Evolutionary conservation across 352 stramenopile species (phyloP).

Genomic region (Phytophthora crassamura): DNA sequence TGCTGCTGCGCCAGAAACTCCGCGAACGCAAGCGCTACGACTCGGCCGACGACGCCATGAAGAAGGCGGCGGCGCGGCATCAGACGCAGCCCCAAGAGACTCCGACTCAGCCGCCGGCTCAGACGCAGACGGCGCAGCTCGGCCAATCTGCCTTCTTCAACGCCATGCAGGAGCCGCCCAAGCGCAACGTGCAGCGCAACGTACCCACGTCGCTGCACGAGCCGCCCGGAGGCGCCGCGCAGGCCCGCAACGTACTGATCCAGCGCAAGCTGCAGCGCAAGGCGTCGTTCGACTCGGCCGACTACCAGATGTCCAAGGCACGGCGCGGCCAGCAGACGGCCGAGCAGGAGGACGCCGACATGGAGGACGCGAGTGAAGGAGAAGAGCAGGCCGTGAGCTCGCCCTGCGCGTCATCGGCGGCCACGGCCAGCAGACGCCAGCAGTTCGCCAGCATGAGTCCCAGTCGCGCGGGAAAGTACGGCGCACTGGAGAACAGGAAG

Average conservation of each 20-base stretch:
- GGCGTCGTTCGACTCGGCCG: slow-evolving; percentile 75
- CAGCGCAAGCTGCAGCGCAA: slow-evolving; percentile 79
- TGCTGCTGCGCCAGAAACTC: slow-evolving; percentile 78
- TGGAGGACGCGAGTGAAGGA: slow-evolving; percentile 36
- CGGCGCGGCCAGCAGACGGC: slow-evolving; percentile 7
- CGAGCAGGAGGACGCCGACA: slow-evolving; percentile 32
- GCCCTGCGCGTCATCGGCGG: slow-evolving; percentile 45
- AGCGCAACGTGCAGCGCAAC: slow-evolving; percentile 30
- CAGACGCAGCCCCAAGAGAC: slow-evolving; percentile 10
- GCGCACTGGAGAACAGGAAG: slow-evolving; percentile 37
- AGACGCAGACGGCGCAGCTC: slow-evolving; percentile 27
- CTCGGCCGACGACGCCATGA: slow-evolving; percentile 86
- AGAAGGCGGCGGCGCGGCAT: slow-evolving; percentile 44
- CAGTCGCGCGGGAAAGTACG: slow-evolving; percentile 57
- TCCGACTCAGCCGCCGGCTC: background rate
- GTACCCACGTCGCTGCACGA: slow-evolving; percentile 12
- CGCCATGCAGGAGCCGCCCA: slow-evolving; percentile 43
- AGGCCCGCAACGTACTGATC: slow-evolving; percentile 72
- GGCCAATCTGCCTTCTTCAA: slow-evolving; percentile 53
- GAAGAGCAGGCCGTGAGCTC: slow-evolving; percentile 45
- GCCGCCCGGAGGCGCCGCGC: slow-evolving; percentile 39
- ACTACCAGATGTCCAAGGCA: slow-evolving; percentile 69
- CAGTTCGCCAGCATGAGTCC: slow-evolving; percentile 69
- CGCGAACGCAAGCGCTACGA: slow-evolving; percentile 84
- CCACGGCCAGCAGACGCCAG: slow-evolving; percentile 13